Evolutionary conservation across 2,329 filamentous ascomycete species (phyloP), one percentile per base, ranked within the genome.

Genomic region (Cytospora leucostoma): DNA sequence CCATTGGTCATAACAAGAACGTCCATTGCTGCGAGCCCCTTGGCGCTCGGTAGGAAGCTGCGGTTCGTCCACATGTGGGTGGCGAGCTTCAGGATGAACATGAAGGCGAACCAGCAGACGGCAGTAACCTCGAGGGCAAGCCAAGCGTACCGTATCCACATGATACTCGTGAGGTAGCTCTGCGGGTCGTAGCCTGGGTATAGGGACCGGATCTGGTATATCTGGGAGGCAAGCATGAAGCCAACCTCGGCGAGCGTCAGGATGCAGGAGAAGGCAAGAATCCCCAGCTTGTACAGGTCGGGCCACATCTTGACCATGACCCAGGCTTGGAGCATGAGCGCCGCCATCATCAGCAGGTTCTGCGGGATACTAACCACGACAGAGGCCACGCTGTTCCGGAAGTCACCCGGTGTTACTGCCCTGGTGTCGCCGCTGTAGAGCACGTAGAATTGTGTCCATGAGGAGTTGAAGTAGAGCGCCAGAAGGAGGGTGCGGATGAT

Each of bases 381-480:
- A 8, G 75, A 76, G 0, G 74, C 74, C 4, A 79, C 72, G 65
- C 74, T 79, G 54, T 69, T 68, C 52, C 70, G 63, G 65, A 74
- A 78, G 67, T 79, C 77, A 34, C 33, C 51, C 0, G 35, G 44
- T 0, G 78, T 74, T 19, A 91, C 78, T 3, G 72, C 71, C 2
- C 77, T 77, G 64, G 76, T 82, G 75, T 92, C 88, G 4, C 70
- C 72, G 3, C 83, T 74, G 71, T 87, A 84, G 66, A 81, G 75
- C 27, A 82, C 75, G 73, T 92, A 93, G 62, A 88, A 82, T 59
- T 87, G 79, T 68, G 82, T 78, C 68, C 86, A 88, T 4, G 80
- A 77, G 3, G 86, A 86, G 10, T 85, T 83, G 71, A 86, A 88
- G 74, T 84, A 89, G 62, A 85, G 71, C 59, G 79, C 76, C 27